phyloP scores from a whole-genome alignment of 495 filamentous ascomycete genomes.

The Penicillium flavigenum region DNA sequence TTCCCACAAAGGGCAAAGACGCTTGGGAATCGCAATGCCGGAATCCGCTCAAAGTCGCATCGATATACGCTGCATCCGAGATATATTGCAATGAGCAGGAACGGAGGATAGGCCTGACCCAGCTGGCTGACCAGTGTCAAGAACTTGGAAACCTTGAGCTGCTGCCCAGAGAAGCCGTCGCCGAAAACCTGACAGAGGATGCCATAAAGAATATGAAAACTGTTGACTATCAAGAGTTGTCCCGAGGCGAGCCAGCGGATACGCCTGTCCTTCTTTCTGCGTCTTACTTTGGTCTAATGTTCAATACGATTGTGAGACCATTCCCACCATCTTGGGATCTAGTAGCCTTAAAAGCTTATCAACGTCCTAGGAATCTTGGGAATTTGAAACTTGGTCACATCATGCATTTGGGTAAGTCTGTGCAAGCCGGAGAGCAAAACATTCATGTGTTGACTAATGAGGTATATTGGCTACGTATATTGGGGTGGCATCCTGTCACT shows the following conservation, averaged over 20 bases:
- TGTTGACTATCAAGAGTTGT: slow-evolving; percentile 35
- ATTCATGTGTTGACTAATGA: slow-evolving; percentile 11
- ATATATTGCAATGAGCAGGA: slow-evolving; percentile 35
- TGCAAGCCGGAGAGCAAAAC: background rate
- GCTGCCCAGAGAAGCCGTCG: slow-evolving; percentile 33
- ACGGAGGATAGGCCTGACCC: slow-evolving; percentile 26
- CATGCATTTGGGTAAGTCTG: slow-evolving; percentile 38
- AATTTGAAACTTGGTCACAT: slow-evolving; percentile 40
- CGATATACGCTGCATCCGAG: slow-evolving; percentile 41
- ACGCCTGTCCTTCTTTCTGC: slow-evolving; percentile 33
- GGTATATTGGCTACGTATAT: slow-evolving; percentile 34
- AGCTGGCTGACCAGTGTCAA: slow-evolving; percentile 30
- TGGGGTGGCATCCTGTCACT: slow-evolving; percentile 32
- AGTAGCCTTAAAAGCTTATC: background rate
- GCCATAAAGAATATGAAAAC: slow-evolving; percentile 33
- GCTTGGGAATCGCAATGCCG: slow-evolving; percentile 37
- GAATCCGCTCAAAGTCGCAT: slow-evolving; percentile 36
- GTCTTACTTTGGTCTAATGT: slow-evolving; percentile 33
- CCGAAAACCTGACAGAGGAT: slow-evolving; percentile 40
- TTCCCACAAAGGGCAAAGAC: slow-evolving; percentile 21
- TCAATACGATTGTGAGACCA: slow-evolving; percentile 36
- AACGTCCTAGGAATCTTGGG: slow-evolving; percentile 32
- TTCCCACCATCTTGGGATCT: background rate
- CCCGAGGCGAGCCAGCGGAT: slow-evolving; percentile 17
- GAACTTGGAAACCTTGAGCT: slow-evolving; percentile 29